Conservation (phyloP, 2,329 filamentous ascomycete genomes). For the Endoconidiophora laricicola region DNA sequence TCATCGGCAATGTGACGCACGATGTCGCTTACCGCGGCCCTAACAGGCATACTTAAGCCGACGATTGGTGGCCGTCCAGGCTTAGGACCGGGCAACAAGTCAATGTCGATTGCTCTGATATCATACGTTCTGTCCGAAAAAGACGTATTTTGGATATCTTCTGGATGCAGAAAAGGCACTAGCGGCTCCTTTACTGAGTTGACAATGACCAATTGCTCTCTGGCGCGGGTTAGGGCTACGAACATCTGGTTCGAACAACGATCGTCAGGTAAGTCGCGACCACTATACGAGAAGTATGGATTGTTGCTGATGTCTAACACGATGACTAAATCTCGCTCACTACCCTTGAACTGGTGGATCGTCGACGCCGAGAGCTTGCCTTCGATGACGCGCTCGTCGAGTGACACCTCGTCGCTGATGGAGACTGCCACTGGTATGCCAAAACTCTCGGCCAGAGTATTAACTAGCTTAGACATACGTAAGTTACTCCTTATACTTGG, state of each 20-base stretch:
- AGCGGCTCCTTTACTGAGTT: constrained; percentile 13
- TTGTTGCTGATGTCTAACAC: constrained; percentile 16
- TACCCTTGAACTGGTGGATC: constrained; percentile 21
- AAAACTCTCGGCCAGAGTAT: constrained; percentile 7
- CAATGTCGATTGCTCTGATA: not conserved
- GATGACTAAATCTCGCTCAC: constrained; percentile 19
- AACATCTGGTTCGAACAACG: constrained; percentile 18
- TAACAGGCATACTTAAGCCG: not conserved
- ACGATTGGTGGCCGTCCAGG: not conserved
- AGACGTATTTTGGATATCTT: not conserved
- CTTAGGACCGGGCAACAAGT: constrained; percentile 1
- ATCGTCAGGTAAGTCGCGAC: constrained; percentile 18
- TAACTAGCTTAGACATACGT: not conserved
- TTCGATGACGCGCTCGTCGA: constrained; percentile 16
- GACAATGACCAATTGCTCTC: constrained; percentile 18
- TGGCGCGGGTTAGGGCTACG: constrained; percentile 19
- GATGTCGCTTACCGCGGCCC: constrained; percentile 14
- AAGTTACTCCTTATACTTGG: not conserved
- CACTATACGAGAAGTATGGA: constrained; percentile 16
- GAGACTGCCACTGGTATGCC: constrained; percentile 16
- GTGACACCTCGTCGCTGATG: constrained; percentile 15
- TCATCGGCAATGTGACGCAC: constrained; percentile 17
- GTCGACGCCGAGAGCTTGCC: constrained; percentile 20
- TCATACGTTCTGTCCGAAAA: constrained; percentile 7
- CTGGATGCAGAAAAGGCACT: constrained; percentile 17